Evolutionary conservation across 2,329 filamentous ascomycete species (phyloP).

Genomic region (Fusarium sulawesiense): DNA sequence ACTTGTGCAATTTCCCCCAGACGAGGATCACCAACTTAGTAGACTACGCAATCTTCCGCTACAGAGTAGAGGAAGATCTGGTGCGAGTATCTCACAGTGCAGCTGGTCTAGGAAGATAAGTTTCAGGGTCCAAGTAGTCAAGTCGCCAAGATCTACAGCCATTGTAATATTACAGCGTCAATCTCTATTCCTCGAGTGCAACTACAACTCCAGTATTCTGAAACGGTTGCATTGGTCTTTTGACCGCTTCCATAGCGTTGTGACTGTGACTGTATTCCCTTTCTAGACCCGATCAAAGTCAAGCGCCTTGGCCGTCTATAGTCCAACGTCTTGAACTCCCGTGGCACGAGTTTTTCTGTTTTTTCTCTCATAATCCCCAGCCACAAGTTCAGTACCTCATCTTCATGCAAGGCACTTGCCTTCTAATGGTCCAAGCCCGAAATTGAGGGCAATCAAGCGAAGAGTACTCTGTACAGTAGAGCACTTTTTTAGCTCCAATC

Average conservation of each 20-base stretch:
- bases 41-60: neutral
- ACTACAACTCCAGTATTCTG: neutral
- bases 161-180: neutral
- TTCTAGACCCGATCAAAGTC: slow-evolving; percentile 2
- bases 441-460: slow-evolving; percentile 25
- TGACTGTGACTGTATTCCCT: neutral
- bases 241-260: slow-evolving; percentile 8
- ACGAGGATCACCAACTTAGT: slow-evolving; percentile 29
- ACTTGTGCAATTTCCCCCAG: slow-evolving; percentile 28
- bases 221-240: neutral
- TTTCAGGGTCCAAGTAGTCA: slow-evolving; percentile 5
- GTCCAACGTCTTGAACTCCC: neutral
- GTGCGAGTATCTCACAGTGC: slow-evolving; percentile 34
- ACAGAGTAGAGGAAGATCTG: neutral
- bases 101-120: slow-evolving; percentile 4
- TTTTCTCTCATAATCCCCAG: neutral
- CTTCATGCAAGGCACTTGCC: slow-evolving; percentile 18
- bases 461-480: neutral
- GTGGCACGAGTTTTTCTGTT: neutral
- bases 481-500: slow-evolving; percentile 11
- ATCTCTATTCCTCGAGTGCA: slow-evolving; percentile 12
- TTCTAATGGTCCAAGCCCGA: slow-evolving; percentile 25
- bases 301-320: slow-evolving; percentile 1
- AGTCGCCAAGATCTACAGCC: neutral
- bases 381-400: slow-evolving; percentile 14